Percentiles rank a stretch among this genome's conserved stretches.
These are phyloP conservation scores for Agaricus subrufescens DNA, from an alignment of 768 basidiomycete genomes.

Conservation along the genomic window DNA sequence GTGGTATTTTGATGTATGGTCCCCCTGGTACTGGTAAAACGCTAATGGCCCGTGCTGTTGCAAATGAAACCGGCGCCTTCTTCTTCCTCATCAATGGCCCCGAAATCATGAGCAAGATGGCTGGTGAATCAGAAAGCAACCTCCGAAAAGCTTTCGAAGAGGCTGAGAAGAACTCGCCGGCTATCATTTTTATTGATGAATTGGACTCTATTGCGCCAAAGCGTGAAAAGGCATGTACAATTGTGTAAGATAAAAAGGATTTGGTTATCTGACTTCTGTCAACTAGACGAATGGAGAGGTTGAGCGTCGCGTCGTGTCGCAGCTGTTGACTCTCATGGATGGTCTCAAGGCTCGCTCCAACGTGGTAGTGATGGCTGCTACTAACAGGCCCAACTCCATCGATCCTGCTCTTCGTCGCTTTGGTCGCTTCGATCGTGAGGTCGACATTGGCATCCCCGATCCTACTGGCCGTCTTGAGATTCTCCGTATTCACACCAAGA, in stretches of 20 bases:
- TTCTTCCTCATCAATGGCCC: conserved; percentile 99
- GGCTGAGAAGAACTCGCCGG: conserved; percentile 98
- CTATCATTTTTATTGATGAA: conserved; percentile 99
- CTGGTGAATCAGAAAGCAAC: conserved; percentile 97
- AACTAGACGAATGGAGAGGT: conserved; percentile 96
- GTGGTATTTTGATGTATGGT: conserved; percentile 98
- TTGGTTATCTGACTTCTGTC: neutral
- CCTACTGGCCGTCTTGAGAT: conserved; percentile 99
- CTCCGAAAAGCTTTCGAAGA: conserved; percentile 98
- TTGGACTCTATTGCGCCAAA: conserved; percentile 99
- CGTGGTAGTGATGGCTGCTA: conserved; percentile 99
- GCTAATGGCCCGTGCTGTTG: conserved; percentile 98
- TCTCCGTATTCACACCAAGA: conserved; percentile 98
- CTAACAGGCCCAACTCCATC: conserved; percentile 98
- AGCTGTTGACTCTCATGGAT: conserved; percentile 98
- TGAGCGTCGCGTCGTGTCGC: conserved; percentile 98
- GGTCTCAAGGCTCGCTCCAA: conserved; percentile 98
- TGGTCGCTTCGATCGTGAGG: conserved; percentile 98
- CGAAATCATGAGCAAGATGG: conserved; percentile 99
- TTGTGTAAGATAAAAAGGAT: neutral
- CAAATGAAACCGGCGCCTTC: conserved; percentile 99
- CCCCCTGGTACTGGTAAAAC: conserved; percentile 99
- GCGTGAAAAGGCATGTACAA: conserved; percentile 88
- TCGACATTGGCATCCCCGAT: conserved; percentile 99
- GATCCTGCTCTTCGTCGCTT: conserved; percentile 98